Evolutionary conservation across 2,329 filamentous ascomycete genomes (phyloP), one percentile per base, ranked within the genome.

Genomic region (Colletotrichum sp.): DNA sequence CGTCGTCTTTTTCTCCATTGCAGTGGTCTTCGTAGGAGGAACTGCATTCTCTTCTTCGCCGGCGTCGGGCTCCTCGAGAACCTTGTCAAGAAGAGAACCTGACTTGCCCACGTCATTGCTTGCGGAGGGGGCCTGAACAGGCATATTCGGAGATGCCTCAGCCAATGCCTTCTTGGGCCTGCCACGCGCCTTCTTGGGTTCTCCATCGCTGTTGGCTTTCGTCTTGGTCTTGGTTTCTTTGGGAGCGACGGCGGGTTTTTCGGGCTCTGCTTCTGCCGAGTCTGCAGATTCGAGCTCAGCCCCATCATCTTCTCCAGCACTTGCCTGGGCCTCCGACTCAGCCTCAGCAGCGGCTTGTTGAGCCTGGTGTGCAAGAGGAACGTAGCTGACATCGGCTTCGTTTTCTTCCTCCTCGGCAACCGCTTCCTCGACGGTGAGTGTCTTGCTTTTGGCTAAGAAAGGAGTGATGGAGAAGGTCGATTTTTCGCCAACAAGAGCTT

Each of bases 391-490:
- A 24, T 76, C 73, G 9, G 74, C 74, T 8, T 65, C 70, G 36
- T 76, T 76, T 24, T 84, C 86, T 34, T 81, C 76, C 24, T 78
- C 77, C 16, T 83, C 82, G 27, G 83, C 82, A 31, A 85, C 85
- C 8, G 66, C 69, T 16, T 80, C 79, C n/a, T 74, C 72, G n/a
- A 76, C 65, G 29, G 38, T 92, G 74, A 88, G 81, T 7, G 82
- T 87, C 82, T 89, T 91, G 31, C 91, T 93, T 65, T 93, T 91
- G 82, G 96, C 98, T 75, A 98, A 87, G 86, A 98, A 98, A 0
- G 96, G 96, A 0, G 96, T 98, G 76, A 98, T 95, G 6, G 95
- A 98, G 83, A 98, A 98, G 4, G 90, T 92, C 1, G 96, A 98
- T 83, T 98, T 98, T 80, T 98, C 95, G 34, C 94, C 95, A 7